phyloP scores from a whole-genome alignment of 2,329 filamentous ascomycete genomes.

The Didymellaceae sp. region DNA sequence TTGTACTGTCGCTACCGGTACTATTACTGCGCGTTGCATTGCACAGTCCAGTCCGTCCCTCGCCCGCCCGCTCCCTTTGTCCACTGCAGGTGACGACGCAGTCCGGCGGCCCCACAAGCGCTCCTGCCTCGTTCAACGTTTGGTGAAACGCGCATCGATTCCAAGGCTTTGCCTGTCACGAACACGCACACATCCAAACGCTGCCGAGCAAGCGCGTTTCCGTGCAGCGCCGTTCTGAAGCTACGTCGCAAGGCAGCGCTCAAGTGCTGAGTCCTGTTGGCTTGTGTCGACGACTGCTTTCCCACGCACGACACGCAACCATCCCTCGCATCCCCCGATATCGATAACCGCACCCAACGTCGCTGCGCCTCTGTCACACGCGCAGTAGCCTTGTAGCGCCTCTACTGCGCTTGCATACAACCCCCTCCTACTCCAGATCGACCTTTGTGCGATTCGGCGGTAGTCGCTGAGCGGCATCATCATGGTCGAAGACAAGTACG shows the following conservation, averaged over 20 bases:
- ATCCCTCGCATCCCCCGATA: neutral
- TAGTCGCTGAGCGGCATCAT: constrained; percentile 23
- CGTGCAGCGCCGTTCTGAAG: neutral
- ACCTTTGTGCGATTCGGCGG: constrained; percentile 13
- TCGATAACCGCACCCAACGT: constrained; percentile 15
- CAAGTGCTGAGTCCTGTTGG: constrained; percentile 17
- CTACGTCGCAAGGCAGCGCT: constrained; percentile 16
- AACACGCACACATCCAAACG: constrained; percentile 3
- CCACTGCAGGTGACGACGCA: constrained; percentile 10
- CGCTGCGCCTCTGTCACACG: neutral
- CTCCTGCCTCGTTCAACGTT: constrained; percentile 12
- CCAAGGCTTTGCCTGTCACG: constrained; percentile 13
- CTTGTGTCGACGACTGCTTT: neutral
- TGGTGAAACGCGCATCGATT: constrained; percentile 19
- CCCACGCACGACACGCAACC: constrained; percentile 1
- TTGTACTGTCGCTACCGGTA: neutral
- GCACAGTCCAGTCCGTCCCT: neutral
- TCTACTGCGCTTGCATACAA: neutral
- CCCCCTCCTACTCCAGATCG: neutral
- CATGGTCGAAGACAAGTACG: constrained; percentile 53
- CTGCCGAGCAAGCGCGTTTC: constrained; percentile 1
- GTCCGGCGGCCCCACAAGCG: constrained; percentile 4
- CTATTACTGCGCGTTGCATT: neutral
- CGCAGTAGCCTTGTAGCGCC: constrained; percentile 5
- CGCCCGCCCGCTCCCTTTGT: constrained; percentile 2